Percentiles rank a stretch among this genome's conserved stretches.
These are phyloP conservation scores for Coemansia sp. DNA, from an alignment of 192 early-diverging fungal genomes.

Conservation along the genomic window DNA sequence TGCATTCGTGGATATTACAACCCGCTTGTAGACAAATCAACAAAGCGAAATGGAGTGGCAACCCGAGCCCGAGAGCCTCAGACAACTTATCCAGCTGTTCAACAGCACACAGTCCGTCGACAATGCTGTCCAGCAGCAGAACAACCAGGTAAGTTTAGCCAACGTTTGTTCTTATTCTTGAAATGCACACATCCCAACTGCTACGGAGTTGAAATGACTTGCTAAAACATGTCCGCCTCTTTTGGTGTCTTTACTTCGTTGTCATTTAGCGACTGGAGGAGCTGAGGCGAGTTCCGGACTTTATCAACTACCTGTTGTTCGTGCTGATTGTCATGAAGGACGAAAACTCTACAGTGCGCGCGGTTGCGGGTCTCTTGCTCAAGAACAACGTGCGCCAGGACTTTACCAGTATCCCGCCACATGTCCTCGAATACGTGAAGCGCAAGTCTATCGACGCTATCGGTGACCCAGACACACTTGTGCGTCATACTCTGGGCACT, in stretches of 20 bases:
- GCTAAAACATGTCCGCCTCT: neutral
- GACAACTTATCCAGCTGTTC: slow-evolving; percentile 73
- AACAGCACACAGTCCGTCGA: slow-evolving; percentile 71
- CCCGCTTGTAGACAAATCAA: slow-evolving; percentile 1
- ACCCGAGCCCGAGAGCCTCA: slow-evolving; percentile 76
- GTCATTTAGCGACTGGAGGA: slow-evolving; percentile 66
- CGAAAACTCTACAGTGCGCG: slow-evolving; percentile 66
- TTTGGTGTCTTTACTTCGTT: slow-evolving; percentile 6
- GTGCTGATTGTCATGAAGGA: slow-evolving; percentile 77
- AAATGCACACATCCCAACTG: neutral
- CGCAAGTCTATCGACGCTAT: slow-evolving; percentile 59
- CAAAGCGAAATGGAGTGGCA: slow-evolving; percentile 61
- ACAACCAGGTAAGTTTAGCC: slow-evolving; percentile 66
- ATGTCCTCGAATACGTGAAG: slow-evolving; percentile 72
- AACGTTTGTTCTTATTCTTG: neutral
- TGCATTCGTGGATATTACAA: slow-evolving; percentile 2
- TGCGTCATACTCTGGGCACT: slow-evolving; percentile 82
- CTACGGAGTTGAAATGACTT: neutral
- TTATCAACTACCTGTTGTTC: slow-evolving; percentile 87
- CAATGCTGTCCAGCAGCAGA: slow-evolving; percentile 67
- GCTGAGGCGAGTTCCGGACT: slow-evolving; percentile 81
- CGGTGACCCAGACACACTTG: slow-evolving; percentile 67
- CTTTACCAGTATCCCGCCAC: slow-evolving; percentile 54
- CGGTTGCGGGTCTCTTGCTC: slow-evolving; percentile 81
- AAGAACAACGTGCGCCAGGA: slow-evolving; percentile 73